Evolutionary conservation across 768 basidiomycete genomes (phyloP).

Genomic region (Phaffia tasmanica): DNA sequence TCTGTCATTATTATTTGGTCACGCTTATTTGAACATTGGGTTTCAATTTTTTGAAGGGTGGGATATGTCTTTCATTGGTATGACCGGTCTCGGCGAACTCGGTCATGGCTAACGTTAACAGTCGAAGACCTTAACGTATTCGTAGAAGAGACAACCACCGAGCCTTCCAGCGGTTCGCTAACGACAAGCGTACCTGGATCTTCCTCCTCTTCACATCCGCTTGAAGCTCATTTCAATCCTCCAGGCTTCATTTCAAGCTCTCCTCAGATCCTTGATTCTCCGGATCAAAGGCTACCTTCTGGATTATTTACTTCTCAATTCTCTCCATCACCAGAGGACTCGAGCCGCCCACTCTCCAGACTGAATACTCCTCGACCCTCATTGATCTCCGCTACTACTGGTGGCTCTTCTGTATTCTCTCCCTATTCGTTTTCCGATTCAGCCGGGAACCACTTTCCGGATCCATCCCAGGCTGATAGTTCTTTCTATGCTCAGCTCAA

Average conservation of each 20-base stretch:
- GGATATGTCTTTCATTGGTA: constrained; percentile 17
- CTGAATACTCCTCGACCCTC: not conserved
- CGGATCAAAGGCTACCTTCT: not conserved
- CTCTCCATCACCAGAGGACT: not conserved
- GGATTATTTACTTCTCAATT: not conserved
- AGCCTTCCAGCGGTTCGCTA: not conserved
- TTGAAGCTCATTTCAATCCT: not conserved
- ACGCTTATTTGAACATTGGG: not conserved
- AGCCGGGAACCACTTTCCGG: not conserved
- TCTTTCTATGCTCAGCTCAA: not conserved
- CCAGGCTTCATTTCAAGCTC: not conserved
- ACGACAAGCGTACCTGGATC: not conserved
- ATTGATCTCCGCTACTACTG: not conserved
- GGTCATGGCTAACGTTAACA: constrained; percentile 18
- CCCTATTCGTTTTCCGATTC: not conserved
- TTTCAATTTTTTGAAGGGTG: constrained; percentile 2
- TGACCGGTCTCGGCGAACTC: not conserved
- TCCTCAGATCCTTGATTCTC: not conserved
- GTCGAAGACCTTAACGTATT: constrained; percentile 22
- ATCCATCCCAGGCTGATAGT: too few relatives aligned
- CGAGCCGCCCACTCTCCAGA: not conserved
- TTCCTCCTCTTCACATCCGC: not conserved
- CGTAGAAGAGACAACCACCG: not conserved
- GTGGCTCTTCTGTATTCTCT: not conserved
- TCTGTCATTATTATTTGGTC: not conserved